A percentile compares a stretch with the other conserved stretches of the same genome.
phyloP scores from a whole-genome alignment of 2,329 filamentous ascomycete genomes.

The Penicillium palitans region DNA sequence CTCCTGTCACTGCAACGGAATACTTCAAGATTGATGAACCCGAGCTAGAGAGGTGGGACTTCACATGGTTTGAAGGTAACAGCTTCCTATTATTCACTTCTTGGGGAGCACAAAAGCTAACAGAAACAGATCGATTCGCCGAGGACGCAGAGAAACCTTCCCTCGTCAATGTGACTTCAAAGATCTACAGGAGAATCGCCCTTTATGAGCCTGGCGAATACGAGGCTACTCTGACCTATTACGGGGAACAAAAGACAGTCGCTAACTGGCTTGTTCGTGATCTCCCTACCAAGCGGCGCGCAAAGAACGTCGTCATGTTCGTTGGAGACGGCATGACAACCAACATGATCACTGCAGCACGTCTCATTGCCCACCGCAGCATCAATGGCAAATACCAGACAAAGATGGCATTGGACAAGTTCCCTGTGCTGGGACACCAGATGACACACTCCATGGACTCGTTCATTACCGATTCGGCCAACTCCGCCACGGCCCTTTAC shows the following conservation, averaged over 20 bases:
- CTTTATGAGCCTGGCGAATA: conserved; percentile 79
- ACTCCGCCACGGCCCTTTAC: conserved; percentile 79
- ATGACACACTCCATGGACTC: conserved; percentile 85
- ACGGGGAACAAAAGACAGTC: conserved; percentile 67
- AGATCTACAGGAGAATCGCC: conserved; percentile 73
- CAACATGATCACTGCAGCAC: conserved; percentile 62
- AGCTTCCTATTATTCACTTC: neutral
- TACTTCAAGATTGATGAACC: conserved; percentile 73
- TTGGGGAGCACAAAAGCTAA: conserved; percentile 13
- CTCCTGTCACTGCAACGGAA: conserved; percentile 56
- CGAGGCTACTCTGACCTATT: conserved; percentile 73
- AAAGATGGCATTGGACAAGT: conserved; percentile 74
- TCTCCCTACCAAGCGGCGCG: conserved; percentile 66
- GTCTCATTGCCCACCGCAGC: conserved; percentile 76
- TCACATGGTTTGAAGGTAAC: conserved; percentile 75
- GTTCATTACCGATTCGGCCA: conserved; percentile 85
- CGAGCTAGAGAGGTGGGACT: conserved; percentile 75
- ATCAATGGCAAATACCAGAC: conserved; percentile 83
- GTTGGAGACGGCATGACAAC: conserved; percentile 68
- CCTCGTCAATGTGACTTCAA: conserved; percentile 76
- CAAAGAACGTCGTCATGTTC: conserved; percentile 84
- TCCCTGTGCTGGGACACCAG: conserved; percentile 82
- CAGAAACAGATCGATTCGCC: conserved; percentile 65
- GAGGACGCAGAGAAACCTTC: conserved; percentile 68
- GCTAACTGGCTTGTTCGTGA: conserved; percentile 77